Conservation (phyloP, 1,284 basidiomycete genomes). For the Sporisorium iseilematis-ciliati region DNA sequence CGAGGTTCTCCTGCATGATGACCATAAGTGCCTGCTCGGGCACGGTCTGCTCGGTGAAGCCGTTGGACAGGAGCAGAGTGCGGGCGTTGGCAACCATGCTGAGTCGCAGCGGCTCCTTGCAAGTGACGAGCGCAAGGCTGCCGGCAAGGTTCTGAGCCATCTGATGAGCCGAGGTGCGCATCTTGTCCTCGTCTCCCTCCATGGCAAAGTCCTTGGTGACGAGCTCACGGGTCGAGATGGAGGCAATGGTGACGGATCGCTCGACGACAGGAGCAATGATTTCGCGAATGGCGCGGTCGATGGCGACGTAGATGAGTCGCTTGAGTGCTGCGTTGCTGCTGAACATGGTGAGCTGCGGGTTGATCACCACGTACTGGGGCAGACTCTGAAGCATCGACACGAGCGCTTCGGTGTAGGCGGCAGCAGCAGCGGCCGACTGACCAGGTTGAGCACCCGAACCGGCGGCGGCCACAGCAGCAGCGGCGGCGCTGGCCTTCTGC, state of each 20-base stretch:
- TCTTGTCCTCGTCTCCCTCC: conserved; percentile 89
- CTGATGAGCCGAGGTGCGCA: conserved; percentile 90
- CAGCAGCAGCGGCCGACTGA: conserved; percentile 59
- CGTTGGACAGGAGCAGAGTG: conserved; percentile 76
- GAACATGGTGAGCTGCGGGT: conserved; percentile 75
- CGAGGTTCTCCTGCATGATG: conserved; percentile 92
- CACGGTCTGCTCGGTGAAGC: conserved; percentile 70
- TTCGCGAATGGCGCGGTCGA: conserved; percentile 95
- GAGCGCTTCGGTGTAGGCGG: conserved; percentile 73
- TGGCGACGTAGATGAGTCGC: conserved; percentile 88
- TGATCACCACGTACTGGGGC: conserved; percentile 82
- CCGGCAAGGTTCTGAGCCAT: conserved; percentile 98
- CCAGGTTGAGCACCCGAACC: conserved; percentile 45
- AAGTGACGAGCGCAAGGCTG: conserved; percentile 95
- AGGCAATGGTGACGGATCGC: conserved; percentile 98
- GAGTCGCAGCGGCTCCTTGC: conserved; percentile 95
- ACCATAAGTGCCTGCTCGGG: conserved; percentile 77
- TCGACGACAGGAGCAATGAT: conserved; percentile 98
- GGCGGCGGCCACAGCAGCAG: conserved; percentile 46
- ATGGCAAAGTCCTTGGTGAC: conserved; percentile 97
- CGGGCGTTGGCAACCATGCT: conserved; percentile 92
- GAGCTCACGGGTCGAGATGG: conserved; percentile 95
- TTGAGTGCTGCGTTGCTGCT: conserved; percentile 87
- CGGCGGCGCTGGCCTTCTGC: conserved; percentile 48
- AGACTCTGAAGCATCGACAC: conserved; percentile 81